phyloP scores from a whole-genome alignment of 495 filamentous ascomycete genomes.

The Massariosphaeria phaeospora region DNA sequence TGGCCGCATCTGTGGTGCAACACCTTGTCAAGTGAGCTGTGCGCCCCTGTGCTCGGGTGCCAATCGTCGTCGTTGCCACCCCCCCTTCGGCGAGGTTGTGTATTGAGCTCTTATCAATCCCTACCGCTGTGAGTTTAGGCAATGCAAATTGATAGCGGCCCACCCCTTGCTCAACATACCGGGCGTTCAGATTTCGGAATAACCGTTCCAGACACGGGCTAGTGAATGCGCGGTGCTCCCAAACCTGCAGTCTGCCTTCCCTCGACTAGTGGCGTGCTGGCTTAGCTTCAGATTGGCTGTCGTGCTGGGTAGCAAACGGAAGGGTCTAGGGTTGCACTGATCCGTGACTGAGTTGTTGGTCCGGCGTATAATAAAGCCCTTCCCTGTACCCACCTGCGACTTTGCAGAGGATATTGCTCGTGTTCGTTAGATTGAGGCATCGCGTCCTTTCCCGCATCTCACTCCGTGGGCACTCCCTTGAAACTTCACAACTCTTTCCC shows the following conservation, averaged over 20 bases:
- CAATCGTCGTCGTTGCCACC: conserved; percentile 1
- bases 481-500: too few relatives aligned
- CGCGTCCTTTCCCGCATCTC: neutral
- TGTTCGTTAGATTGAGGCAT: conserved; percentile 9
- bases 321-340: conserved; percentile 14
- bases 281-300: neutral
- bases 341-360: too few relatives aligned
- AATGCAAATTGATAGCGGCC: conserved; percentile 5
- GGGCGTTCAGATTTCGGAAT: conserved; percentile 1
- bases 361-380: conserved; percentile 18
- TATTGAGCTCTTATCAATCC: conserved; percentile 16
- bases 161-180: conserved; percentile 1
- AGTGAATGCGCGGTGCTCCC: conserved; percentile 10
- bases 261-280: conserved; percentile 6
- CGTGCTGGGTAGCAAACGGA: conserved; percentile 1
- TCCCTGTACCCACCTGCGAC: conserved; percentile 12
- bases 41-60: neutral
- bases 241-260: conserved; percentile 11
- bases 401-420: conserved; percentile 2
- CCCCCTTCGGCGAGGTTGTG: neutral
- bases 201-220: conserved; percentile 3
- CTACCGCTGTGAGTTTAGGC: conserved; percentile 14
- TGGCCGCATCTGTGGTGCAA: neutral
- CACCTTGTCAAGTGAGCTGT: neutral
- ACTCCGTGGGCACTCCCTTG: too few relatives aligned